Conservation (phyloP, 2,329 filamentous ascomycete species). For the Botrytis squamosa region DNA sequence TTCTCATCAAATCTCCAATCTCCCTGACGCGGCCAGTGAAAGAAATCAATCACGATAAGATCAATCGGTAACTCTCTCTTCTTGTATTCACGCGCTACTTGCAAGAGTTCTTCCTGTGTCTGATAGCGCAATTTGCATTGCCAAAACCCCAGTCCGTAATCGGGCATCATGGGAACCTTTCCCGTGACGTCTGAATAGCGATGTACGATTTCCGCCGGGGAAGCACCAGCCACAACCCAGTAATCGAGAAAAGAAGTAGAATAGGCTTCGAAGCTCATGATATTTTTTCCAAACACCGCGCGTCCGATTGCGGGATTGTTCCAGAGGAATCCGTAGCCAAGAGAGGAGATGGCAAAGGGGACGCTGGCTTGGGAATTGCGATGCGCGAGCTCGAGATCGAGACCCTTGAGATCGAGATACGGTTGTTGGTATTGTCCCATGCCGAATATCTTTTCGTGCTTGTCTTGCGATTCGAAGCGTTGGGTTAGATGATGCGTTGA, state of each 20-base stretch:
- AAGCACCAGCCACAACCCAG: conserved; percentile 60
- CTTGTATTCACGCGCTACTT: conserved; percentile 59
- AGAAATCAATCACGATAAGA: conserved; percentile 66
- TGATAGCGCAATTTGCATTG: conserved; percentile 66
- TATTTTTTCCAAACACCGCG: conserved; percentile 59
- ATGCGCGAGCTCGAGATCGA: conserved; percentile 62
- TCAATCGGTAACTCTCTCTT: conserved; percentile 56
- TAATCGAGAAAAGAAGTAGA: conserved; percentile 60
- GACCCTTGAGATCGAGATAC: conserved; percentile 60
- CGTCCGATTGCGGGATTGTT: conserved; percentile 63
- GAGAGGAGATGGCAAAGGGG: conserved; percentile 59
- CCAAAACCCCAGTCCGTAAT: conserved; percentile 67
- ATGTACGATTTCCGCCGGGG: conserved; percentile 55
- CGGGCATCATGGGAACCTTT: conserved; percentile 64
- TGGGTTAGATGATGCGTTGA: conserved; percentile 53
- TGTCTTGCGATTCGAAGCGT: conserved; percentile 55
- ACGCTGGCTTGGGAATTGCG: conserved; percentile 66
- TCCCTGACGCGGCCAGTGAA: conserved; percentile 65
- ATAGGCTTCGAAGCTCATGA: conserved; percentile 60
- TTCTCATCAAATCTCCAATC: conserved; percentile 65
- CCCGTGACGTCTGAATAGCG: conserved; percentile 58
- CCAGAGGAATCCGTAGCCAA: conserved; percentile 64
- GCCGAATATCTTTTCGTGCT: conserved; percentile 61
- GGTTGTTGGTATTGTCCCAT: conserved; percentile 71
- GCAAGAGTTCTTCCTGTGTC: conserved; percentile 62